phyloP scores from a whole-genome alignment of 495 filamentous ascomycete species.

The Pseudomonodictys pantanalensis region DNA sequence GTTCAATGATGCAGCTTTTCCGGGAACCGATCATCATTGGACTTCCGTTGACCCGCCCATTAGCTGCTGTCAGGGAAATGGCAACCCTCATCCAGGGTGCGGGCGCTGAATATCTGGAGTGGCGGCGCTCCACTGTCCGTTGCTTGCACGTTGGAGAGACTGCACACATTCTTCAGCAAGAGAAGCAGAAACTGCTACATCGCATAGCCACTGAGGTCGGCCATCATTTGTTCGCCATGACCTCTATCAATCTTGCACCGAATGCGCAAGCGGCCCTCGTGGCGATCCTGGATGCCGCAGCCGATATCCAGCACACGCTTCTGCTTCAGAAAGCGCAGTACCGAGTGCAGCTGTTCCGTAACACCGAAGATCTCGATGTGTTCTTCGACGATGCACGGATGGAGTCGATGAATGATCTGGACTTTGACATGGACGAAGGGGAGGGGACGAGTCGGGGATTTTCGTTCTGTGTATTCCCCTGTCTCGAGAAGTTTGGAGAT shows the following conservation, averaged over 20 bases:
- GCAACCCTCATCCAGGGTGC: slow-evolving; percentile 21
- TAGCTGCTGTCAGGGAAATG: slow-evolving; percentile 6
- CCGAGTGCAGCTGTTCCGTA: slow-evolving; percentile 11
- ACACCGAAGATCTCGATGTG: neutral
- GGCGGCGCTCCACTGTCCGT: slow-evolving; percentile 24
- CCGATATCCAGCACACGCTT: slow-evolving; percentile 21
- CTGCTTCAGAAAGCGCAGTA: slow-evolving; percentile 30
- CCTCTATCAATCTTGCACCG: slow-evolving; percentile 8
- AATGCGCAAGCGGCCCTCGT: slow-evolving; percentile 9
- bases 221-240: slow-evolving; percentile 11
- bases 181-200: slow-evolving; percentile 14
- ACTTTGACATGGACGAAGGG: slow-evolving; percentile 26
- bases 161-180: slow-evolving; percentile 5
- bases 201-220: slow-evolving; percentile 4
- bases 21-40: slow-evolving; percentile 31
- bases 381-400: slow-evolving; percentile 20
- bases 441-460: slow-evolving; percentile 20
- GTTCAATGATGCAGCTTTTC: slow-evolving; percentile 38
- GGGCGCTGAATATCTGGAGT: slow-evolving; percentile 20
- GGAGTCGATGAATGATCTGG: slow-evolving; percentile 28
- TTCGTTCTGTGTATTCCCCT: slow-evolving; percentile 37
- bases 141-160: slow-evolving; percentile 13
- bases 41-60: slow-evolving; percentile 29
- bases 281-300: slow-evolving; percentile 16
- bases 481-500: slow-evolving; percentile 37